Evolutionary conservation across 176 grass and related monocot genomes (phyloP).

Genomic region (Raddia guianensis): DNA sequence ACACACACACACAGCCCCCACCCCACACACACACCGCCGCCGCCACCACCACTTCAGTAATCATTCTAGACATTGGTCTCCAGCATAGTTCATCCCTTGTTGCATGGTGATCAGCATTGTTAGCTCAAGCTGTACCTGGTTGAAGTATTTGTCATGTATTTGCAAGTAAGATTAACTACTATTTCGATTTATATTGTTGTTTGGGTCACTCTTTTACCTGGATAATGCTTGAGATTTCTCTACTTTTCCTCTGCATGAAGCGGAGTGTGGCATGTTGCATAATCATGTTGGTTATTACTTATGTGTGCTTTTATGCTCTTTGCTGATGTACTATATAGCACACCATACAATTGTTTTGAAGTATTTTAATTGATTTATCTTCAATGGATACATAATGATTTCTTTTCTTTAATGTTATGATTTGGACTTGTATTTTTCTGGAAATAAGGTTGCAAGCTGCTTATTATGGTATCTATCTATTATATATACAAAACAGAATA

Average conservation of each 20-base stretch:
- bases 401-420: constrained; percentile 20
- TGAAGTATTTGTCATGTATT: constrained; percentile 12
- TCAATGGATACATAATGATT: not conserved
- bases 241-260: not conserved
- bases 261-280: not conserved
- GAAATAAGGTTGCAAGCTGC: not conserved
- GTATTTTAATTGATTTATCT: not conserved
- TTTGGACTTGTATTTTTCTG: constrained; percentile 14
- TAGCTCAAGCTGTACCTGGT: not conserved
- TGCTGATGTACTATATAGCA: not conserved
- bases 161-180: not conserved
- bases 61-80: not conserved
- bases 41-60: not conserved
- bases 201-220: not conserved
- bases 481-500: too few species aligned
- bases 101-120: constrained; percentile 1
- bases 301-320: not conserved
- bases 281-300: not conserved
- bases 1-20: too few species aligned
- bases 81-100: not conserved
- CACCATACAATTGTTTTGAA: not conserved
- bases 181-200: not conserved
- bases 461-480: not conserved
- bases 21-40: too few species aligned
- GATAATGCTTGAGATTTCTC: constrained; percentile 5